These are phyloP conservation scores for Rhododendron griersonianum DNA, from an alignment of 148 eudicot genomes.

Conservation along the genomic window DNA sequence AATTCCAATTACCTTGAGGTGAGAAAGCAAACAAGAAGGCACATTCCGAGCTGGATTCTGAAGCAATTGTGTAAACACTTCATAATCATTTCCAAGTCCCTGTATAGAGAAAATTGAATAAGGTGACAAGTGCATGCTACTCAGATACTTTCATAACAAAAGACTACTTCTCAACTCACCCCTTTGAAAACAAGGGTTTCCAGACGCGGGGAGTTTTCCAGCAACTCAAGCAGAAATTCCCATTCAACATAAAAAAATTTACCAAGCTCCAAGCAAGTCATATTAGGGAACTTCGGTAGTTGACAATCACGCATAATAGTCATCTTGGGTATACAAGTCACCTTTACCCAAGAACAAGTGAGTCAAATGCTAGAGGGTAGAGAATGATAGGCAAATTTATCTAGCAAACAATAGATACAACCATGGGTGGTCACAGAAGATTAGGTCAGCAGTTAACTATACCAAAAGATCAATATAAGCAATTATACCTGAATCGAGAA, in stretches of 20 bases:
- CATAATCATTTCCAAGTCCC: too few species aligned
- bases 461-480: background rate
- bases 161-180: too few species aligned
- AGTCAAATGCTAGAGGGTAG: background rate
- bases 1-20: slow-evolving; percentile 15
- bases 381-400: background rate
- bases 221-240: too few species aligned
- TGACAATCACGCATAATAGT: background rate
- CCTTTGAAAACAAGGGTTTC: too few species aligned
- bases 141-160: too few species aligned
- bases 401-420: background rate
- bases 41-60: background rate
- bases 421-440: background rate
- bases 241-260: accelerated
- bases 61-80: too few species aligned
- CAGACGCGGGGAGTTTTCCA: too few species aligned
- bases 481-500: background rate
- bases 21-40: slow-evolving; percentile 17
- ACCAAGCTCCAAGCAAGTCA: background rate
- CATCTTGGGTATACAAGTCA: too few species aligned
- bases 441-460: background rate
- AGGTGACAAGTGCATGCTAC: too few species aligned
- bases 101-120: too few species aligned
- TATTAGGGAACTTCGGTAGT: background rate
- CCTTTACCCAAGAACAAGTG: background rate